Evolutionary conservation across 1,139 yeast species (phyloP), one percentile per base, ranked within the genome.

Genomic region (Spathaspora sp.): DNA sequence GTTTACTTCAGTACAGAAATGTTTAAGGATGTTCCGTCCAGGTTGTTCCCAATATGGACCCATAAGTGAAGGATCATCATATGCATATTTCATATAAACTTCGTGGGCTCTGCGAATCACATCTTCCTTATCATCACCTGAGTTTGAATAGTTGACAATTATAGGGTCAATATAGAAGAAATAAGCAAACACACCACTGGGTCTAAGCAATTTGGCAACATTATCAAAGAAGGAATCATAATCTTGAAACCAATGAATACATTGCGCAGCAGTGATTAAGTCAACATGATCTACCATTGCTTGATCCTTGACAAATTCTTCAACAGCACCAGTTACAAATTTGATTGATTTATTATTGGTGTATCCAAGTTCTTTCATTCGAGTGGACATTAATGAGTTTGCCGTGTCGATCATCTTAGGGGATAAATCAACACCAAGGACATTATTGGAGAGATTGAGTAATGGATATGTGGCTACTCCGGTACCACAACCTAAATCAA

Each of bases 41-140:
- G 80, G 80, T 47, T 71, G 73, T 51, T 72, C 76, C 77, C 78
- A 72, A 51, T 67, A 61, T 1, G 74, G 74, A 0, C 80, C 79
- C 16, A 73, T 56, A 20, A 50, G 58, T n/a, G 53, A 45, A 1
- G 68, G 65, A 47, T 72, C 73, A 20, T 65, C 64, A 49, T 74
- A 74, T n/a, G 62, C 65, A 47, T 64, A 70, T 45, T 68, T 62
- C 47, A 52, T 44, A 53, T 72, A 72, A 23, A 68, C 51, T 10
- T 60, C 54, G 27, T 54, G 50, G 2, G 69, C 68, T 43, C 48
- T 56, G 23, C 56, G 44, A 42, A 71, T 51, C 5, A 56, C 51
- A 7, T 59, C 57, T 13, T 26, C 17, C 41, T 61, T 61, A 13
- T 43, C 39, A 4, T 38, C 29, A 13, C 53, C 50, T 3, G 46